These are phyloP conservation scores for Aureobasidium sp. DNA, from an alignment of 2,329 filamentous ascomycete species.

Conservation along the genomic window DNA sequence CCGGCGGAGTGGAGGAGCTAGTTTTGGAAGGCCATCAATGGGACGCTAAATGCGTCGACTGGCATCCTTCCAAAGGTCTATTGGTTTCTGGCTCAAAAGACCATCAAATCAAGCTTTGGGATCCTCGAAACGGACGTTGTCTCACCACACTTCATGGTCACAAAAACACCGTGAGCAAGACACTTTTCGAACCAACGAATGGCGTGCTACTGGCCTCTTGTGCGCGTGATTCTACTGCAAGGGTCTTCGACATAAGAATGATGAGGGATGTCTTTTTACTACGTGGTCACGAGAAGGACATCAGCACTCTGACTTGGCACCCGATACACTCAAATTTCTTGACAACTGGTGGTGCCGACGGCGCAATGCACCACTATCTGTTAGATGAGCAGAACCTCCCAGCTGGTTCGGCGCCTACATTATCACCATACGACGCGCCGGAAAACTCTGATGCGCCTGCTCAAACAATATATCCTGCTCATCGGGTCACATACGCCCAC, in stretches of 20 bases:
- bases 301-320: constrained; percentile 89
- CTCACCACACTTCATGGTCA: constrained; percentile 92
- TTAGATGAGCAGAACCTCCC: constrained; percentile 90
- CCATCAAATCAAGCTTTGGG: constrained; percentile 95
- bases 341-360: constrained; percentile 84
- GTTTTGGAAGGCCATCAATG: constrained; percentile 89
- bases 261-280: constrained; percentile 96
- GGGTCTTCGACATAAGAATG: constrained; percentile 92
- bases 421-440: constrained; percentile 77
- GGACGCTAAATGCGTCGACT: constrained; percentile 96
- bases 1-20: constrained; percentile 73
- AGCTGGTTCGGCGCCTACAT: constrained; percentile 59
- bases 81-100: constrained; percentile 96
- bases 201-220: constrained; percentile 85
- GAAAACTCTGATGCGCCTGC: constrained; percentile 74
- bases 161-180: constrained; percentile 95
- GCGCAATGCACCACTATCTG: constrained; percentile 87
- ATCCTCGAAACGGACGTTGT: constrained; percentile 83
- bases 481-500: constrained; percentile 80
- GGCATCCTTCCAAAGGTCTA: constrained; percentile 92
- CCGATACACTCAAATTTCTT: constrained; percentile 84
- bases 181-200: constrained; percentile 77
- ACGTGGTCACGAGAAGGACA: constrained; percentile 92
- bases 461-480: constrained; percentile 87
- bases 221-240: constrained; percentile 83